Conservation (phyloP, 495 filamentous ascomycete genomes). For the Penicillium cosmopolitanum region DNA sequence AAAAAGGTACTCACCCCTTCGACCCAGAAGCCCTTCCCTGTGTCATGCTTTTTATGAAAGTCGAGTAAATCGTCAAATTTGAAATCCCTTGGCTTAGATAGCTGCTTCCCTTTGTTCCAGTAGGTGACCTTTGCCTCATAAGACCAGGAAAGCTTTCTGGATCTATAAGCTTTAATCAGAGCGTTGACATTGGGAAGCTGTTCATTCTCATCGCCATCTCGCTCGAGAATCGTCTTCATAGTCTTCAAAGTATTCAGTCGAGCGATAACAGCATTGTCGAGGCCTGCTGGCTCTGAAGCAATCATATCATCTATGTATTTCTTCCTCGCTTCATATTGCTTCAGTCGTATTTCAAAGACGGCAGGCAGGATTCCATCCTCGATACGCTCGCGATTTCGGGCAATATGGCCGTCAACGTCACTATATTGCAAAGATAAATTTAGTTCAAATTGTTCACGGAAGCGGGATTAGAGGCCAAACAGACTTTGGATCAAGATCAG, state of each 20-base stretch:
- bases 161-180: not conserved
- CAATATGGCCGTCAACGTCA: not conserved
- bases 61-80: not conserved
- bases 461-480: not conserved
- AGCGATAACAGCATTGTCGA: not conserved
- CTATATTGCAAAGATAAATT: not conserved
- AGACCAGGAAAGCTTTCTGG: not conserved
- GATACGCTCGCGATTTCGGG: not conserved
- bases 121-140: not conserved
- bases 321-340: not conserved
- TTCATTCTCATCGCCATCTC: not conserved
- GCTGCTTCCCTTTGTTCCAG: slow-evolving; percentile 3
- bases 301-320: not conserved
- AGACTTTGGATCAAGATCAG: not conserved
- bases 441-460: not conserved
- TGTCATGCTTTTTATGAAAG: not conserved
- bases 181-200: not conserved
- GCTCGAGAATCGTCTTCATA: not conserved
- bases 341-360: not conserved
- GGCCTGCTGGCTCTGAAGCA: not conserved
- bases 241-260: not conserved
- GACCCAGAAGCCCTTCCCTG: not conserved
- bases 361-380: not conserved
- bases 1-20: not conserved
- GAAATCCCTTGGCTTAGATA: not conserved